Evolutionary conservation across 2,329 filamentous ascomycete genomes (phyloP), one percentile per base, ranked within the genome.

Genomic region (Neurospora sp.): DNA sequence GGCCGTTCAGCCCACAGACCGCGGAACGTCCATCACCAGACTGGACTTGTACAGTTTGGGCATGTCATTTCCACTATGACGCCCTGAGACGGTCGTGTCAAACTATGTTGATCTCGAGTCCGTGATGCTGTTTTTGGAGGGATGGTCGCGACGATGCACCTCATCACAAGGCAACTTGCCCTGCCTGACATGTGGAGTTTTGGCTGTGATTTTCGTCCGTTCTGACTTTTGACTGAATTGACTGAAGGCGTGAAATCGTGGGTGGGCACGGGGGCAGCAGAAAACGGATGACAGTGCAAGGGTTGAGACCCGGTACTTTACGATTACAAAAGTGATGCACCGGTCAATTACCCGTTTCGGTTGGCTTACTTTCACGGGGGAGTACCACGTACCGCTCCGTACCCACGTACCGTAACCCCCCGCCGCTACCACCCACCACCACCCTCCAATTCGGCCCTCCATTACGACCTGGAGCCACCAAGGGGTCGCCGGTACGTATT

Each of bases 401-500:
- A 68, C 67, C 33, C n/a, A 13, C 58, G 58, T 38, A 58, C 40
- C 42, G 67, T 68, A 33, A 62, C 28, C 52, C 52, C 52, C 52
- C 23, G 52, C 23, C 52, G 23, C 52, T 28, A 62, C 52, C 52
- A 62, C 52, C 52, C 52, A 33, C 52, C 52, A 62, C 28, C 28
- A 62, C 28, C 52, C 52, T 62, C 52, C 33, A 38, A 58, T 68
- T 68, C 38, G 69, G 70, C 68, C 72, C 71, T 72, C 69, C 71
- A 68, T 69, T 71, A 70, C 71, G 72, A 36, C 33, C 33, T 8
- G 33, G 33, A 62, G 66, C 6, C 39, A 71, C 73, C 74, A 73
- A 74, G 74, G 73, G 73, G 73, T 73, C 73, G 69, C 68, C 70
- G 73, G 74, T 71, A 72, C 72, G 72, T 73, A 72, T 33, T 66